Base-by-base conservation (phyloP, 768 basidiomycete species). In the Russula sp. region DNA sequence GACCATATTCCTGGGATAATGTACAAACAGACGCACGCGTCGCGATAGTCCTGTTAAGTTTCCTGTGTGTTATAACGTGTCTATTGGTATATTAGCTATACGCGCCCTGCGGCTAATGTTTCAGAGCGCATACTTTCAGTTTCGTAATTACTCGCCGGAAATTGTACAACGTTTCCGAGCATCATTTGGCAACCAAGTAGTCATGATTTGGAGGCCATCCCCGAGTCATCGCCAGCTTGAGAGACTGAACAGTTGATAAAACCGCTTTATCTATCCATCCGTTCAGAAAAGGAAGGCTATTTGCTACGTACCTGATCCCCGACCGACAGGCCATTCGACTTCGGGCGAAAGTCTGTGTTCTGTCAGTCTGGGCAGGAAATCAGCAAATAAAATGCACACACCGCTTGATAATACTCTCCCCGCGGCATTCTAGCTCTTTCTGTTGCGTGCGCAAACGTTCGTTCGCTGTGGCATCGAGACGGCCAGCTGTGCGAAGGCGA, bases 371-470 rank as follows among this genome's bases (percentile, higher is more conserved):
- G 2, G 13, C 5, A n/a, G 49, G 4, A 11, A 42, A 51, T 16
- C 5, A 5, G 9, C 18, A 30, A 9, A n/a, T 20, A 22, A 8
- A 9, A 30, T 26, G 4, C 0, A 51, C 59, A 14, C 24, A 61
- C 64, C 40, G 59, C 34, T 61, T 65, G 22, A 65, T 46, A 36
- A 65, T 32, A 0, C 38, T 26, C 13, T 61, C 59, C 22, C 64
- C 64, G 3, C 64, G 64, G 20, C 26, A 30, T 54, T 57, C 64
- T 18, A 65, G 64, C 3, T 57, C 55, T 20, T 5, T 18, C 28
- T 65, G 64, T 10, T 51, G 48, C 32, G 54, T 24, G 24, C 26
- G 64, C 20, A 65, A 24, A 14, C 55, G 48, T 38, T 61, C 64
- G 4, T 61, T 65, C 16, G 40, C 30, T 3, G 54, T 42, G 2